Base-by-base conservation (phyloP, 2,329 filamentous ascomycete species). In the Hypomyces rosellus region DNA sequence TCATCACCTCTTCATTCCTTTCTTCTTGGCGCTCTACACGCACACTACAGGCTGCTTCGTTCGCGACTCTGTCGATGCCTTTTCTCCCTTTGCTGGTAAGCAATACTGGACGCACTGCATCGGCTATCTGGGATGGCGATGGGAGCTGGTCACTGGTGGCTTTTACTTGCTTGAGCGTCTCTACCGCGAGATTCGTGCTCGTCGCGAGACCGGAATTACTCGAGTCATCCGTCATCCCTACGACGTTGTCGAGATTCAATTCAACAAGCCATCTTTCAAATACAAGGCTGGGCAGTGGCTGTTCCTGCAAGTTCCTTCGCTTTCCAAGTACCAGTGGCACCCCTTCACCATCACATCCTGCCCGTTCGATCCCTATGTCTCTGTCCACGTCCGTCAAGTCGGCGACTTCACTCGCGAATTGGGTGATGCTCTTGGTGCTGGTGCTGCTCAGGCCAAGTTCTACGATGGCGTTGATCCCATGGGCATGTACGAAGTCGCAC, bases 251-350 rank as follows among this genome's bases (percentile, higher is more conserved):
- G 93, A 99, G 72, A 91, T 99, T 55, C 93, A 99, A 67, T 97
- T 99, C 73, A 81, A 80, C 67, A 99, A 99, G 74, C 89, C 92
- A 5, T 93, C 87, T 51, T 95, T 99, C 86, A 89, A 84, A 64
- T 99, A 99, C 82, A 97, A 96, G 79, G 87, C 93, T 13, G 93
- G 93, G 33, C 93, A 99, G 72, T 99, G 92, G 91, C 82, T 97
- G 36, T 97, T 97, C 76, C 78, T 99, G 53, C 92, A 97, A 68
- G 85, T 95, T 20, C 93, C 93, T 0, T 85, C 88, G 6, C 82
- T 99, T 48, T 96, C 89, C 57, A 81, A 78, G 61, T 85, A 89
- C 64, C 90, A 99, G 73, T 99, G 93, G 93, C 93, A 99, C 71
- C 93, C 93, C 1, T 99, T 97, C 67, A 99, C 93, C 63, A 97